phyloP scores from a whole-genome alignment of 2,329 filamentous ascomycete genomes.

The Hypoxylon sp. region DNA sequence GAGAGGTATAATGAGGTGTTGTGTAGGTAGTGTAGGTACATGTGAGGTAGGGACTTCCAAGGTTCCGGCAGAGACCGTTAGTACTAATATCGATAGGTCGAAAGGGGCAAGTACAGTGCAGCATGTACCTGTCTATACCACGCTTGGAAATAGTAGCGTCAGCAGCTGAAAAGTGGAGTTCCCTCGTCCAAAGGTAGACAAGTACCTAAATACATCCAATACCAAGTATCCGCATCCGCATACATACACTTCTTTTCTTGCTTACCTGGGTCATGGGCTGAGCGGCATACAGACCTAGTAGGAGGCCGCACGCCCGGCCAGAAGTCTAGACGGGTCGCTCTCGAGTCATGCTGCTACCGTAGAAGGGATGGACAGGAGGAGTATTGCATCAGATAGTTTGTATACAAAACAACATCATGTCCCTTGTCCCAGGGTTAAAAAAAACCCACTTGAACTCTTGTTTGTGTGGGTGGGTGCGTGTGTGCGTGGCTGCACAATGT shows the following conservation, averaged over 20 bases:
- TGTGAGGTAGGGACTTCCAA: constrained; percentile 24
- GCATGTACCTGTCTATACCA: constrained; percentile 36
- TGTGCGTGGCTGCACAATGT: constrained; percentile 40
- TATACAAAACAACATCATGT: constrained; percentile 24
- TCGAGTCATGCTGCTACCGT: constrained; percentile 40
- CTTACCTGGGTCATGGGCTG: constrained; percentile 21
- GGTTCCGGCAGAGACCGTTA: constrained; percentile 41
- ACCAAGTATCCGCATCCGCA: background rate
- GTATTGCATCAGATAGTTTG: constrained; percentile 31
- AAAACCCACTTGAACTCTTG: constrained; percentile 34
- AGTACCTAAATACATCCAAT: constrained; percentile 31
- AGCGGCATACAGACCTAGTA: constrained; percentile 23
- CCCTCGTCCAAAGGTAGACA: constrained; percentile 11
- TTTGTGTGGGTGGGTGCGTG: constrained; percentile 38
- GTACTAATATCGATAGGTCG: constrained; percentile 36
- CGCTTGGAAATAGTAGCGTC: constrained; percentile 43
- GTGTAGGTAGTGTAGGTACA: constrained; percentile 21
- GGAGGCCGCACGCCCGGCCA: constrained; percentile 28
- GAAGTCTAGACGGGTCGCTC: constrained; percentile 19
- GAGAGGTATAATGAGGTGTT: constrained; percentile 23
- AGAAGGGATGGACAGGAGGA: constrained; percentile 31
- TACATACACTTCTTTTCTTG: constrained; percentile 8
- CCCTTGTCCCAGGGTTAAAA: constrained; percentile 11
- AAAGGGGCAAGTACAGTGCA: constrained; percentile 38
- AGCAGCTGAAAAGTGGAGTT: constrained; percentile 46